phyloP scores from a whole-genome alignment of 2,329 filamentous ascomycete species.

The Colletotrichum sp. region DNA sequence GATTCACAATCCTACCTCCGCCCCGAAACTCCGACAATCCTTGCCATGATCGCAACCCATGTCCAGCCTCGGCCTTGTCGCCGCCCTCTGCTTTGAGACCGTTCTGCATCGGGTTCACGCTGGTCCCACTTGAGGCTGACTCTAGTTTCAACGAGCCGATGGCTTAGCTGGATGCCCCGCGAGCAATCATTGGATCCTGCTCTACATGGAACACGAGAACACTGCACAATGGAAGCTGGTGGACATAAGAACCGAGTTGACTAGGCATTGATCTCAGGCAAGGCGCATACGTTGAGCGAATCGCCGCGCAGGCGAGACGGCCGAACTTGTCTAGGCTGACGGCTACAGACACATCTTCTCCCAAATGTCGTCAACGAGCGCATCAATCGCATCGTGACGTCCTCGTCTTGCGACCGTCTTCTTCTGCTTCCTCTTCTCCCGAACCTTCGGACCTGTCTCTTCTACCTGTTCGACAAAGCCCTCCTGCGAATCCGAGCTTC shows the following conservation, averaged over 20 bases:
- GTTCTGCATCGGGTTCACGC: background rate
- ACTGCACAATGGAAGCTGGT: background rate
- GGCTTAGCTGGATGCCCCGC: background rate
- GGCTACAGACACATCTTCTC: background rate
- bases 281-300: background rate
- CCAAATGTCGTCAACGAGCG: background rate
- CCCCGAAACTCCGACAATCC: background rate
- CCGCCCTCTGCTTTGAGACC: background rate
- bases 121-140: background rate
- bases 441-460: background rate
- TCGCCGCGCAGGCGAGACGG: background rate
- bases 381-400: background rate
- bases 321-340: background rate
- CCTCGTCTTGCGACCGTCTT: background rate
- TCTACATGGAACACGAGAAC: background rate
- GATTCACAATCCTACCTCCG: background rate
- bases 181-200: background rate
- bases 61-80: background rate
- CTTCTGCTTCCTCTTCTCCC: background rate
- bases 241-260: background rate
- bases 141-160: background rate
- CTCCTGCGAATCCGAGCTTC: background rate
- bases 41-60: background rate
- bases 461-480: background rate
- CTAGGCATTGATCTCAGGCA: background rate